Base-by-base conservation (phyloP, 192 early-diverging fungal genomes). In the Entomortierella parvispora region DNA sequence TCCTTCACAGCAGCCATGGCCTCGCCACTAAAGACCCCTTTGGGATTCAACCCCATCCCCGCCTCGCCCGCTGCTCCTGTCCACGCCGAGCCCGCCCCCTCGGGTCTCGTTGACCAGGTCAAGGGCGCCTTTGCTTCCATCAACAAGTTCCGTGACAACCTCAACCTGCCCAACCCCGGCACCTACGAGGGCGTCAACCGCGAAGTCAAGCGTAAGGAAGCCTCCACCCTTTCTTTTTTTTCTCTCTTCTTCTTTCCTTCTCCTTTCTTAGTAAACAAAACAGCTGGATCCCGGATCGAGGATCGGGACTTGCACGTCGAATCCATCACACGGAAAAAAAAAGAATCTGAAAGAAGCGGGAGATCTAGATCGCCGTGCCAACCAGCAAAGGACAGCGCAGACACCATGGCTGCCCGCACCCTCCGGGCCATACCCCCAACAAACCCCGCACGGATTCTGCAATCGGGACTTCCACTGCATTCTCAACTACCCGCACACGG, bases 181-280 rank as follows among this genome's bases (percentile, higher is more conserved):
- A 89, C 79, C 60, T 95, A 88, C 69, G 95, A 97, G 81, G 83
- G 86, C 62, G 79, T 94, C 68, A 94, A 93, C 84, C 68, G 89
- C 40, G 94, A 96, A 82, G 82, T 84, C 33, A 94, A 92, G 81
- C 79, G 95, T 96, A 79, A 71, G 69, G 31, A 37, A 15, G 29
- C 28, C 18, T 22, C 34, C n/a, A 25, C 20, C 47, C 26, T 49
- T 42, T 51, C 53, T 56, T 58, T 64, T 52, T 48, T 44, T 42
- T 46, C 10, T 37, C 17, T 57, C 55, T 28, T 44, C 40, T 47
- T 34, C 20, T 46, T 20, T 32, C 1, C 10, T 32, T 11, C 28
- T n/a, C 29, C 33, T 23, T 9, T 9, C 37, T 5, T 5, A 40
- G 5, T 9, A 53, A 29, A 14, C 22, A 50, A 50, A 23, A 22